Evolutionary conservation across 208 protist species (phyloP).

Genomic region (Crithidia expoeki): DNA sequence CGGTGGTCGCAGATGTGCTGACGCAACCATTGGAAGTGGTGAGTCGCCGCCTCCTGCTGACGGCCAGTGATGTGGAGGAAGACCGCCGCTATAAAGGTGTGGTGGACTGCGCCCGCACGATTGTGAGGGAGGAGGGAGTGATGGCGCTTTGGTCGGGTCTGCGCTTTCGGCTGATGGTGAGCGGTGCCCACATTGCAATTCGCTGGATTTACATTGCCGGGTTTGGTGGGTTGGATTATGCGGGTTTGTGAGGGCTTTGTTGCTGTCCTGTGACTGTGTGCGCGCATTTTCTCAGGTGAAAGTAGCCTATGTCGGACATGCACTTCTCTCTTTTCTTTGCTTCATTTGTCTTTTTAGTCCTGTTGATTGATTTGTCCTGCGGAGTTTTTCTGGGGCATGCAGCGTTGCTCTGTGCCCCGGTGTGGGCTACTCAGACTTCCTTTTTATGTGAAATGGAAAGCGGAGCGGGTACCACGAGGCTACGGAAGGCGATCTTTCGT

Average conservation of each 20-base stretch:
- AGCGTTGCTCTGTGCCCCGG: no score
- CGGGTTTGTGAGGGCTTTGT: not conserved
- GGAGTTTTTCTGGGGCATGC: no score
- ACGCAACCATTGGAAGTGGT: conserved; percentile 86
- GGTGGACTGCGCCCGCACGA: conserved; percentile 66
- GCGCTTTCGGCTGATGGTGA: conserved; percentile 46
- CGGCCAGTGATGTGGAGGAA: conserved; percentile 56
- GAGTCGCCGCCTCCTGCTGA: conserved; percentile 73
- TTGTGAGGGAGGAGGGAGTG: conserved; percentile 77
- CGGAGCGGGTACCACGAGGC: no score
- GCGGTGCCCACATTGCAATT: conserved; percentile 34
- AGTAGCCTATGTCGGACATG: not conserved
- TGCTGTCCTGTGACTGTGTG: no score
- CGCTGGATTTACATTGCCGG: conserved; percentile 22
- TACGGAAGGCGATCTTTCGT: no score
- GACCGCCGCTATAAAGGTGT: conserved; percentile 51
- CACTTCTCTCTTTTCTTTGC: not conserved
- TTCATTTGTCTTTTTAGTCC: not conserved
- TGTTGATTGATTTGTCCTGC: no score
- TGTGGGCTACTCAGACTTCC: not conserved
- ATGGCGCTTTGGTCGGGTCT: conserved; percentile 75
- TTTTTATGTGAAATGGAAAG: conserved; percentile 2
- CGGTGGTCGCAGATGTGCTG: conserved; percentile 59
- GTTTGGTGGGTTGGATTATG: not conserved
- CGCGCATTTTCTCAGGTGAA: no score